Evolutionary conservation across 371 early-diverging fungal genomes (phyloP).

Genomic region (Zychaea mexicana): DNA sequence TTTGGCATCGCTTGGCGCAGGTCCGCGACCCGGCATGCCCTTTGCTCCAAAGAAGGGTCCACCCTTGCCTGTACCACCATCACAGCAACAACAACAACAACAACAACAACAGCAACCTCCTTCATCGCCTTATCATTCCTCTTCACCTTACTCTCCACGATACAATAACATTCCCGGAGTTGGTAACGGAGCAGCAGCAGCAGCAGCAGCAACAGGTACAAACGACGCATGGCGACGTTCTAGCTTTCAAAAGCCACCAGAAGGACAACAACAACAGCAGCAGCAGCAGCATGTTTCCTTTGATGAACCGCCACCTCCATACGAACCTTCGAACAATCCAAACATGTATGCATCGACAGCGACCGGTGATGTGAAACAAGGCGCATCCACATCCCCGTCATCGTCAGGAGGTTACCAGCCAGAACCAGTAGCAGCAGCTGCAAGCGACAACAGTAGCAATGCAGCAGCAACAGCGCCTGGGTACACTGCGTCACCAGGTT

Average conservation of each 20-base stretch:
- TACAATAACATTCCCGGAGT: neutral
- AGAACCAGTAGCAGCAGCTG: neutral
- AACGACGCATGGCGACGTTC: neutral
- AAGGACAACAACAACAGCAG: no score
- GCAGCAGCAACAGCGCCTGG: neutral
- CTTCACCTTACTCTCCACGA: neutral
- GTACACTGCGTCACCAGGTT: neutral
- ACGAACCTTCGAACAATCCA: neutral
- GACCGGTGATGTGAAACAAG: constrained; percentile 5
- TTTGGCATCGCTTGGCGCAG: constrained; percentile 32
- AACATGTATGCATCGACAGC: neutral
- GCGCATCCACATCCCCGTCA: neutral
- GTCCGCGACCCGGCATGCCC: constrained; percentile 22
- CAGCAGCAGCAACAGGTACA: neutral
- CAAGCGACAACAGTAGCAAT: neutral
- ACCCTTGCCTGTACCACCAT: neutral
- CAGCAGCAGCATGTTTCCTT: neutral
- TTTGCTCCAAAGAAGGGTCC: constrained; percentile 19
- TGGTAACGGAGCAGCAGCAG: neutral
- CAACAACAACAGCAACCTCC: no score
- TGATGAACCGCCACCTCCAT: constrained; percentile 20
- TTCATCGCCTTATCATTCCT: neutral
- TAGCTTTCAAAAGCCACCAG: constrained; percentile 1
- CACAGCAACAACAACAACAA: constrained; percentile 5
- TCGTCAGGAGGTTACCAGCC: no score